phyloP scores from a whole-genome alignment of 164 flowering plant species.

The Dillenia turbinata region DNA sequence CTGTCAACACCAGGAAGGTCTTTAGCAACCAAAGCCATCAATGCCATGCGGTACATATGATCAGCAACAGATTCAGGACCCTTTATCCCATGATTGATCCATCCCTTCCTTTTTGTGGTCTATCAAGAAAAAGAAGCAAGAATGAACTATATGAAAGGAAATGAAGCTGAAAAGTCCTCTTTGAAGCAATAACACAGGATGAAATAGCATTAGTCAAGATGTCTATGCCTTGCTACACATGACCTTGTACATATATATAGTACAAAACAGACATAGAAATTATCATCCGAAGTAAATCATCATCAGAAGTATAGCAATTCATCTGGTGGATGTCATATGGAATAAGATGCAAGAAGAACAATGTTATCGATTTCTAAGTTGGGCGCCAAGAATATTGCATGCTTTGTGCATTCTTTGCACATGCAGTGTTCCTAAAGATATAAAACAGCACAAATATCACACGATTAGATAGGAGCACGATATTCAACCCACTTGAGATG shows the following conservation, averaged over 20 bases:
- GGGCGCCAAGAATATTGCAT: no score
- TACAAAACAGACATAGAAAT: no score
- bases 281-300: no score
- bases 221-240: neutral
- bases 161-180: neutral
- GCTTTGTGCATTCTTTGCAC: no score
- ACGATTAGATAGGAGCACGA: no score
- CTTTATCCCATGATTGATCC: slow-evolving; percentile 91
- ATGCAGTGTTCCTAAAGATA: no score
- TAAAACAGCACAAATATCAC: no score
- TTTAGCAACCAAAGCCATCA: slow-evolving; percentile 87
- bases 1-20: slow-evolving; percentile 80
- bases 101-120: slow-evolving; percentile 94
- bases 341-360: no score
- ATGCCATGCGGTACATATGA: slow-evolving; percentile 95
- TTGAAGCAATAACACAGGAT: neutral
- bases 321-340: no score
- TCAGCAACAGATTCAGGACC: slow-evolving; percentile 97
- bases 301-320: no score
- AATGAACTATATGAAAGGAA: neutral
- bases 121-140: slow-evolving; percentile 17
- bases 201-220: neutral
- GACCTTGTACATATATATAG: neutral
- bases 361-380: no score
- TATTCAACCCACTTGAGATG: no score